Conservation (phyloP, 345 rosid species). For the Isatis tinctoria region DNA sequence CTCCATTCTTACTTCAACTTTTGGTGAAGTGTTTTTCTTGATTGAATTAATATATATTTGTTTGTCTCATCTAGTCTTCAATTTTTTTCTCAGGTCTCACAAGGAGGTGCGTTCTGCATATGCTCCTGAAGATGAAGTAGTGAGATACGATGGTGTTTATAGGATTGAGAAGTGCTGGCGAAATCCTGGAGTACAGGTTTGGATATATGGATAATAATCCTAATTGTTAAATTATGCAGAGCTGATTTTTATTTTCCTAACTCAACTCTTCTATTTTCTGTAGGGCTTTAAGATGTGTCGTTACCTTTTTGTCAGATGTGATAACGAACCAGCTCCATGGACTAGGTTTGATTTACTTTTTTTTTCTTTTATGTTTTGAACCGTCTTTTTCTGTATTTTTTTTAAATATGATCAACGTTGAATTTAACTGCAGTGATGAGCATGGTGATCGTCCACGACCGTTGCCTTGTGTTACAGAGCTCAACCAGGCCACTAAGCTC, state of each 20-base stretch:
- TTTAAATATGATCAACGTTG: background rate
- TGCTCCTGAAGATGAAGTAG: slow-evolving; percentile 58
- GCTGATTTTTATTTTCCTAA: background rate
- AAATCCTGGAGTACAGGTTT: slow-evolving; percentile 57
- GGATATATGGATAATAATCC: background rate
- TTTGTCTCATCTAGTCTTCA: background rate
- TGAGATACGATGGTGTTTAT: slow-evolving; percentile 79
- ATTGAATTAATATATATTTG: no score
- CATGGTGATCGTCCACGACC: slow-evolving; percentile 71
- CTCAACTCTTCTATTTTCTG: background rate
- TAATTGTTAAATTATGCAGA: background rate
- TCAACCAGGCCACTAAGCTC: slow-evolving; percentile 48
- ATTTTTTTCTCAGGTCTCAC: slow-evolving; percentile 44
- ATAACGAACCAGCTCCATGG: slow-evolving; percentile 78
- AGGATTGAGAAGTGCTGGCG: slow-evolving; percentile 82
- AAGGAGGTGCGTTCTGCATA: slow-evolving; percentile 73
- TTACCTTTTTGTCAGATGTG: slow-evolving; percentile 80
- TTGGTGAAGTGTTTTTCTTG: background rate
- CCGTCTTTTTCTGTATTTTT: background rate
- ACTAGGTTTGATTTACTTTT: slow-evolving; percentile 46
- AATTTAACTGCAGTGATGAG: slow-evolving; percentile 43
- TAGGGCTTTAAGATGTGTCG: slow-evolving; percentile 70
- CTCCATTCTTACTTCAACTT: background rate
- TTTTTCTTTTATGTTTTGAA: background rate
- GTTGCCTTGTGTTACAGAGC: slow-evolving; percentile 51